Conservation (phyloP, 352 stramenopile species). For the Phytophthora europaea region DNA sequence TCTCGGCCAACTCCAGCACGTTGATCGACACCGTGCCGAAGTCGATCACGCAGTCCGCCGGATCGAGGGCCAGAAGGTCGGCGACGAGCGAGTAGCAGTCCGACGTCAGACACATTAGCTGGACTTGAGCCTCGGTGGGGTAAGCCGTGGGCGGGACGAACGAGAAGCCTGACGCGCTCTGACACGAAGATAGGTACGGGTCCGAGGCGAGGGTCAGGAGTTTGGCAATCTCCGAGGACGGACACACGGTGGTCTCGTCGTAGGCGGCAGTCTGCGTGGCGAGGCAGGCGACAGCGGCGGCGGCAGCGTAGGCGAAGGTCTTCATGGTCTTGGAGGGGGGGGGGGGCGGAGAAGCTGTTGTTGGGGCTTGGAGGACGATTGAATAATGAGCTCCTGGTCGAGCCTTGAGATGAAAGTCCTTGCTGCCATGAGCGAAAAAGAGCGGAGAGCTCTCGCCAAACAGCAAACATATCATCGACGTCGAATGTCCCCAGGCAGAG, state of each 20-base stretch:
- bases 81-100: conserved; percentile 47
- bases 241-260: conserved; percentile 35
- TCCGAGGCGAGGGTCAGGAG: conserved; percentile 35
- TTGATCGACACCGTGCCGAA: conserved; percentile 57
- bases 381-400: conserved; percentile 41
- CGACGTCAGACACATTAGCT: conserved; percentile 49
- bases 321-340: conserved; percentile 43
- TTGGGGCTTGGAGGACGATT: conserved; percentile 48
- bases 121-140: conserved; percentile 37
- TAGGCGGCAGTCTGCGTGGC: conserved; percentile 42
- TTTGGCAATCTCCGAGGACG: conserved; percentile 41
- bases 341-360: conserved; percentile 24
- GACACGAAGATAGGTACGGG: conserved; percentile 32
- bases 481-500: background rate
- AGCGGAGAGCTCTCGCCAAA: conserved; percentile 15
- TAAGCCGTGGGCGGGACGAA: conserved; percentile 48
- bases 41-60: conserved; percentile 54
- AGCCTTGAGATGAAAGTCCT: background rate
- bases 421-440: background rate
- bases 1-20: conserved; percentile 53
- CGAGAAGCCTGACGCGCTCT: conserved; percentile 40
- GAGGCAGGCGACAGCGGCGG: conserved; percentile 31
- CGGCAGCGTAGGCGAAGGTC: conserved; percentile 42
- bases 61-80: conserved; percentile 41
- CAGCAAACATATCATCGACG: conserved; percentile 12